Evolutionary conservation across 139 green algal species (phyloP), one percentile per base, ranked within the genome.

Genomic region (Chlamydomonas schloesseri): DNA sequence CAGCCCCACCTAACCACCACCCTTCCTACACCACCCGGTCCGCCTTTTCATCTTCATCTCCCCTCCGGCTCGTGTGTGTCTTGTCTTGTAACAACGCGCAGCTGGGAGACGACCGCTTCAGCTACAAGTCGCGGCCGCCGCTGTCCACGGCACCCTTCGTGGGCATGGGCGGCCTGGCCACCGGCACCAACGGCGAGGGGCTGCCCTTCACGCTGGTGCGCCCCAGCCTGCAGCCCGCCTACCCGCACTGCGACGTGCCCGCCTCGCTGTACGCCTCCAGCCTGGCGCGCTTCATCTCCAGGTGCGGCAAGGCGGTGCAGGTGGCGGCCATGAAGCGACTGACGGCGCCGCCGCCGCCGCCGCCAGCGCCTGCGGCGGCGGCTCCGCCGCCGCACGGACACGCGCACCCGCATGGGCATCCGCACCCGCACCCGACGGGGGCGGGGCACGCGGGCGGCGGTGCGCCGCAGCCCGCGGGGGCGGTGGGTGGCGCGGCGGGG

Each of bases 71-170:
- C n/a, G n/a, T n/a, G n/a, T n/a, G n/a, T n/a, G n/a, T n/a, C n/a
- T n/a, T n/a, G n/a, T n/a, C n/a, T n/a, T n/a, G n/a, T n/a, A n/a
- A 31, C 70, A 23, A 8, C 37, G 23, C 6, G 21, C 37, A 11
- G 31, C 79, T 77, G 67, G 79, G 31, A 17, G 79, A 67, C 31
- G 79, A 85, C 36, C 79, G 79, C 64, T 85, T 85, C 79, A 65
- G n/a, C 50, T 87, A 79, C 69, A 70, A 70, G 23, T 62, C 81
- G 14, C 65, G 65, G 26, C 69, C 69, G 47, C 34, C 34, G 14
- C 14, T 47, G 29, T 58, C 26, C 34, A 36, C 73, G 6, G 81
- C 55, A 20, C 68, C 68, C 34, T 87, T 87, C 69, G 69, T 78
- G 33, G 42, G 55, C 62, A 87, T 87, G 81, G 81, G 81, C 69